A percentile compares a stretch with the other conserved stretches of the same genome.
Conservation (phyloP, 257 asterid species). For the Rauvolfia tetraphylla region DNA sequence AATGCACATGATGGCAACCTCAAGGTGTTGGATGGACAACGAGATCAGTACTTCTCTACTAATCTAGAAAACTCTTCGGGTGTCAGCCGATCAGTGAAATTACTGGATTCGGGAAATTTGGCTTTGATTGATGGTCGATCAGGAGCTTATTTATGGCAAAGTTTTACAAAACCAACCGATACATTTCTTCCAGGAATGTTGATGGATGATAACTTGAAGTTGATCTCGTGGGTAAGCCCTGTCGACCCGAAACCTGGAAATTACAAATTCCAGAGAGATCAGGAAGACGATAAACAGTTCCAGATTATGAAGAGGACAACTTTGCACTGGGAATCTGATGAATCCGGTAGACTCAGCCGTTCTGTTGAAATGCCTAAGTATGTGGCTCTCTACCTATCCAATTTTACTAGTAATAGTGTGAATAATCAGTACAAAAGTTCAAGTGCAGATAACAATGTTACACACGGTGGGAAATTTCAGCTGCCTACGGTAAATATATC, state of each 20-base stretch:
- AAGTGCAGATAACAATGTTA: no score
- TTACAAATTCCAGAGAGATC: slow-evolving; percentile 22
- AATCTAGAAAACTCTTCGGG: not conserved
- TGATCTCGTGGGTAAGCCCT: slow-evolving; percentile 22
- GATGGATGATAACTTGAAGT: slow-evolving; percentile 13
- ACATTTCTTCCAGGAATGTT: slow-evolving; percentile 47
- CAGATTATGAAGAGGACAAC: not conserved
- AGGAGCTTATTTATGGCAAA: slow-evolving; percentile 34
- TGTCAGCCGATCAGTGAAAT: slow-evolving; percentile 23
- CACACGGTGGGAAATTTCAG: no score
- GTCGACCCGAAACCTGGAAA: slow-evolving; percentile 19
- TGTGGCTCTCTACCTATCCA: slow-evolving; percentile 15
- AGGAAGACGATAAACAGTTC: slow-evolving; percentile 3
- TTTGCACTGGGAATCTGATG: slow-evolving; percentile 23
- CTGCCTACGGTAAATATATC: no score
- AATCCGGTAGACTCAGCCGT: not conserved
- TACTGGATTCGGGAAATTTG: slow-evolving; percentile 50
- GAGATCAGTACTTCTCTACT: not conserved
- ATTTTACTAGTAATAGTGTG: not conserved
- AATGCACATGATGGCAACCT: slow-evolving; percentile 35
- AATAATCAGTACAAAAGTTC: not conserved
- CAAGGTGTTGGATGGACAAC: slow-evolving; percentile 7
- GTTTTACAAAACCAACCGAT: slow-evolving; percentile 37
- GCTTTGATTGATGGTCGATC: slow-evolving; percentile 21
- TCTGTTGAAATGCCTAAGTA: not conserved